Evolutionary conservation across 2,329 filamentous ascomycete genomes (phyloP), one percentile per base, ranked within the genome.

Genomic region (Chrysoporthe austroafricana): DNA sequence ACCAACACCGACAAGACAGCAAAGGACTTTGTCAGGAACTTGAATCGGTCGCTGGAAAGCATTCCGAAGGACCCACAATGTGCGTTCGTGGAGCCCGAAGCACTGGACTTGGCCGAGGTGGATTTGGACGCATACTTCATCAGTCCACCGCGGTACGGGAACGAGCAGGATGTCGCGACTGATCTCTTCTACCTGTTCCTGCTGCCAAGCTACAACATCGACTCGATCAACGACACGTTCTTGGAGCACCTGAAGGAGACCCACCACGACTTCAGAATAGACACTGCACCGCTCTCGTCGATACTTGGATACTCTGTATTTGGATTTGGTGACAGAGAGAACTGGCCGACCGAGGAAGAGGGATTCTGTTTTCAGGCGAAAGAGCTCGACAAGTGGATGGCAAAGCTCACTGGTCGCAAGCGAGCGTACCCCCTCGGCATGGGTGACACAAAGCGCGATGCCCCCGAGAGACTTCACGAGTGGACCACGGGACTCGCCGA

Each of bases 101-200:
- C 93, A 13, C 83, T 91, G 67, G 93, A 98, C 74, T 81, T 98
- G 36, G 90, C 94, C 2, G 90, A 97, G 70, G 86, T 96, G 64
- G 95, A 98, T 73, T 92, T 95, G 73, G 95, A 99, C 74, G 94
- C 97, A 75, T 97, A 91, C 79, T 98, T 98, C 76, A 88, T 97
- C 67, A 86, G 85, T 2, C 87, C 89, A 0, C 93, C 94, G 0
- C 91, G 91, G 76, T 75, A 81, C 5, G 77, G 81, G 36, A 76
- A 81, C 1, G 78, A 83, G n/a, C 79, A 78, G 16, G 74, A 75
- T 6, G 76, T 76, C 32, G 79, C 81, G 26, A 81, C 85, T 2
- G 88, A 90, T 70, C 87, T 90, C 73, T 90, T 97, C 73, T 99
- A 98, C 79, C 83, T 96, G 50, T 84, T 98, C 65, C 81, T 98